Conservation (phyloP, 1,284 basidiomycete species). For the Microbotryomycetes sp. region DNA sequence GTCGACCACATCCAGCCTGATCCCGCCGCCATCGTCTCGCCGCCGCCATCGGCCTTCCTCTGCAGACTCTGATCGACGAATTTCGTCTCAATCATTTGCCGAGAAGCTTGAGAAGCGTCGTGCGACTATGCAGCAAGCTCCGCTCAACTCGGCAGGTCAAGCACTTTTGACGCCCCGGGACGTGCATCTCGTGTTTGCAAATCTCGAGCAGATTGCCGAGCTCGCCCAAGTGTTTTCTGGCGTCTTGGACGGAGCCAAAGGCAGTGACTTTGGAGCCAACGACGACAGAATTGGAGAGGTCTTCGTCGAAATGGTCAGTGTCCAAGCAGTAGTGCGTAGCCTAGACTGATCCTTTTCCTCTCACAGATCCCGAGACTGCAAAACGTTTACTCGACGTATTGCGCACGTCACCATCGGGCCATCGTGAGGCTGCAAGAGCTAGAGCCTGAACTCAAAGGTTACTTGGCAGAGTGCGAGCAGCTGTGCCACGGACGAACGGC, state of each 20-base stretch:
- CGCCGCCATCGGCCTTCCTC: neutral
- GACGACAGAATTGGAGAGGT: slow-evolving; percentile 38
- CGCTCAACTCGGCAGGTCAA: slow-evolving; percentile 9
- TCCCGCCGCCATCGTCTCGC: neutral
- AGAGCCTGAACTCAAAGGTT: slow-evolving; percentile 33
- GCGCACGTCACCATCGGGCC: slow-evolving; percentile 41
- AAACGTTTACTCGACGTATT: slow-evolving; percentile 41
- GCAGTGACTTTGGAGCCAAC: slow-evolving; percentile 13
- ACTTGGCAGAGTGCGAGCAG: slow-evolving; percentile 41
- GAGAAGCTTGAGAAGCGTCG: slow-evolving; percentile 1
- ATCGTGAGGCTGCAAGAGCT: slow-evolving; percentile 40
- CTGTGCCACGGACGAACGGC: slow-evolving; percentile 37
- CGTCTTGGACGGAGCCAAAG: slow-evolving; percentile 34
- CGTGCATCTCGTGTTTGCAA: slow-evolving; percentile 41
- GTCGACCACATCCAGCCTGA: neutral
- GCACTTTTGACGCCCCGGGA: slow-evolving; percentile 38
- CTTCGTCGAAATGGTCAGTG: slow-evolving; percentile 39
- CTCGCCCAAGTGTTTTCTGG: slow-evolving; percentile 40
- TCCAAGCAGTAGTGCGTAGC: too few species aligned
- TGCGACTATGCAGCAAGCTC: neutral
- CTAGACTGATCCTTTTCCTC: neutral
- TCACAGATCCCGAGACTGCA: slow-evolving; percentile 39
- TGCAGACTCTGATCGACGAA: neutral
- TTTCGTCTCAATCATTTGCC: neutral
- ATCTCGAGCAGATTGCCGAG: slow-evolving; percentile 40